Evolutionary conservation across 345 rosid species (phyloP), one percentile per base, ranked within the genome.

Genomic region (Moricandia arvensis): DNA sequence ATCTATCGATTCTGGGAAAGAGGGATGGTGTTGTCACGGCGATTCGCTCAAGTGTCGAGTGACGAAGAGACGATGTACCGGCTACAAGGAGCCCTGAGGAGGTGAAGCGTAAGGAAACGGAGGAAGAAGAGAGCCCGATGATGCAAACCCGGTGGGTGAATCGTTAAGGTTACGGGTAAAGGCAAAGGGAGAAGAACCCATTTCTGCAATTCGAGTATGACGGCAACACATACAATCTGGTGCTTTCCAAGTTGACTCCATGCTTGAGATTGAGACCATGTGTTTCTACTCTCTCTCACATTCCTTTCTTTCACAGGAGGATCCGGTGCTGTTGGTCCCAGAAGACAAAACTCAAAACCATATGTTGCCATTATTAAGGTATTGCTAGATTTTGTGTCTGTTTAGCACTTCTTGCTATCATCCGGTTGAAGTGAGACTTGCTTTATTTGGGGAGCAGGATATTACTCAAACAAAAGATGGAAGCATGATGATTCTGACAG

Each of bases 321-420:
- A 93, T 88, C 94, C 97, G 5, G 98, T 95, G 35, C 91, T 95
- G 75, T 75, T 95, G 73, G 88, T 86, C 71, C 99, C 99, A 15
- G 57, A 49, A 49, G 57, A 49, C 57, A 49, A 49, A 49, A 49
- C 24, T 7, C 57, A 49, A 49, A 49, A 49, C 57, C 57, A 6
- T 49, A 49, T 49, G 57, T 49, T 49, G 57, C 57, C 24, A 15
- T 49, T 49, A 49, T 49, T 3, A 7, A 49, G 55, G 55, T 49
- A 49, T 15, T 41, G 15, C 53, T n/a, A n/a, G 53, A 45, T 45
- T 15, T 49, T 49, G 4, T 49, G 1, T 45, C 6, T 15, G 54
- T 7, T 45, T 45, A 45, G 3, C 18, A 47, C 15, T 47, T n/a
- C 18, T 6, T 47, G 8, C 4, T 49, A 5, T 47, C 55, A 49